Evolutionary conservation across 768 basidiomycete species (phyloP).

Genomic region (Lyophyllum decastes): DNA sequence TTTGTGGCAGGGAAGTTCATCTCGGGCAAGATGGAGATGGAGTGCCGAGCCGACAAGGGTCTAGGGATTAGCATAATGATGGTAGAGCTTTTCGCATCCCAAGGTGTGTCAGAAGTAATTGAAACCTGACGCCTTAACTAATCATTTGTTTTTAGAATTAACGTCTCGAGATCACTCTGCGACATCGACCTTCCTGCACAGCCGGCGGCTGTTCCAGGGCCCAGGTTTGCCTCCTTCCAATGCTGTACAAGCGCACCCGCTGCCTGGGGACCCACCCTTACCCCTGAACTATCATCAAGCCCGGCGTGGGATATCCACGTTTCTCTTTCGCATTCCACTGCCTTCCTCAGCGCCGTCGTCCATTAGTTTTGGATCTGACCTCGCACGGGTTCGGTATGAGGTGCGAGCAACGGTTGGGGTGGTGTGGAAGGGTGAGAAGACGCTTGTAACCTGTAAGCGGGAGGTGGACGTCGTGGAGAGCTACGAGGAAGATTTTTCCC

Average conservation of each 20-base stretch:
- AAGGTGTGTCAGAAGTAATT: slow-evolving; percentile 47
- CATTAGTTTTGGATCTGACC: slow-evolving; percentile 67
- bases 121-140: neutral
- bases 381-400: slow-evolving; percentile 74
- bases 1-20: slow-evolving; percentile 70
- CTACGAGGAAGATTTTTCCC: slow-evolving; percentile 36
- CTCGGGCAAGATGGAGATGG: slow-evolving; percentile 78
- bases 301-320: slow-evolving; percentile 74
- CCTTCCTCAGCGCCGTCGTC: slow-evolving; percentile 70
- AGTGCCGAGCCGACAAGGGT: slow-evolving; percentile 72
- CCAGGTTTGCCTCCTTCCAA: slow-evolving; percentile 83
- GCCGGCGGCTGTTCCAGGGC: slow-evolving; percentile 75
- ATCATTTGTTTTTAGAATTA: slow-evolving; percentile 50
- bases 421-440: slow-evolving; percentile 72
- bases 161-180: slow-evolving; percentile 80
- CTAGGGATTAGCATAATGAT: slow-evolving; percentile 76
- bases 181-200: slow-evolving; percentile 74
- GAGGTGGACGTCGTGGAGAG: slow-evolving; percentile 69
- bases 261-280: slow-evolving; percentile 57
- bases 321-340: slow-evolving; percentile 77
- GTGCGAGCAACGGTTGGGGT: slow-evolving; percentile 72
- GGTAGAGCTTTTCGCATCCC: slow-evolving; percentile 74
- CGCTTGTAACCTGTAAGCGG: slow-evolving; percentile 63
- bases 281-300: slow-evolving; percentile 72
- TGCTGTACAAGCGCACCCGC: slow-evolving; percentile 67